phyloP scores from a whole-genome alignment of 164 flowering plant genomes.

The Litsea cubeba region DNA sequence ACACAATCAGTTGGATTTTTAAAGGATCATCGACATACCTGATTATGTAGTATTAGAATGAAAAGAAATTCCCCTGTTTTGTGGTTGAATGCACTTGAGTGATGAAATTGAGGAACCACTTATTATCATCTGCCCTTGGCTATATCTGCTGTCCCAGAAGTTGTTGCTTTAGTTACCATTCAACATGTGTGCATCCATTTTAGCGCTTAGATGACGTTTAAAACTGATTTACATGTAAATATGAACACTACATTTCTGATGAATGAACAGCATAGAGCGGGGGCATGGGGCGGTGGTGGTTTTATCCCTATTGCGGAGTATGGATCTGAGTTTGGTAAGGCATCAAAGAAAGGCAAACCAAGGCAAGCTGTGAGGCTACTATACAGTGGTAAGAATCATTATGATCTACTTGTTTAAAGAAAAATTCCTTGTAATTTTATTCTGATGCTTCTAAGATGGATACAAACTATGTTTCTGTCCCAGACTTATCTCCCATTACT shows the following conservation, averaged over 20 bases:
- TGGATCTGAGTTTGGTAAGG: slow-evolving; percentile 63
- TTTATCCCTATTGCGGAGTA: slow-evolving; percentile 91
- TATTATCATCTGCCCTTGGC: too few species aligned
- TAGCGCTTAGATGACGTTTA: neutral
- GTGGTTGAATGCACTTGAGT: too few species aligned
- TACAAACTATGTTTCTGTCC: too few species aligned
- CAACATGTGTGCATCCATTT: neutral
- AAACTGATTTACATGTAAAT: neutral
- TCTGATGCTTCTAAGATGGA: too few species aligned
- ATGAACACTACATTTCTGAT: neutral
- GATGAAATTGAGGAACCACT: too few species aligned
- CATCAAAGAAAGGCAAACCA: slow-evolving; percentile 36
- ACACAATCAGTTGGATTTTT: too few species aligned
- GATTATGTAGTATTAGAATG: too few species aligned
- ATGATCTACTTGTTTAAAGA: slow-evolving; percentile 63
- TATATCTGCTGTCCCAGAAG: neutral
- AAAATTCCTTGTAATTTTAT: neutral
- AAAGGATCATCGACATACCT: too few species aligned
- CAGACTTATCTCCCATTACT: too few species aligned
- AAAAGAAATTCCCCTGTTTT: too few species aligned
- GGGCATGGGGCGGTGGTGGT: slow-evolving; percentile 57
- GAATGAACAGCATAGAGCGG: slow-evolving; percentile 45
- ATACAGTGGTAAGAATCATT: slow-evolving; percentile 84
- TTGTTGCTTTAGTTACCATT: neutral
- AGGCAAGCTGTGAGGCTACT: slow-evolving; percentile 74